A percentile compares a stretch with the other conserved stretches of the same genome.
phyloP scores from a whole-genome alignment of 2,329 filamentous ascomycete genomes.

The Dothideomycetidae sp. region DNA sequence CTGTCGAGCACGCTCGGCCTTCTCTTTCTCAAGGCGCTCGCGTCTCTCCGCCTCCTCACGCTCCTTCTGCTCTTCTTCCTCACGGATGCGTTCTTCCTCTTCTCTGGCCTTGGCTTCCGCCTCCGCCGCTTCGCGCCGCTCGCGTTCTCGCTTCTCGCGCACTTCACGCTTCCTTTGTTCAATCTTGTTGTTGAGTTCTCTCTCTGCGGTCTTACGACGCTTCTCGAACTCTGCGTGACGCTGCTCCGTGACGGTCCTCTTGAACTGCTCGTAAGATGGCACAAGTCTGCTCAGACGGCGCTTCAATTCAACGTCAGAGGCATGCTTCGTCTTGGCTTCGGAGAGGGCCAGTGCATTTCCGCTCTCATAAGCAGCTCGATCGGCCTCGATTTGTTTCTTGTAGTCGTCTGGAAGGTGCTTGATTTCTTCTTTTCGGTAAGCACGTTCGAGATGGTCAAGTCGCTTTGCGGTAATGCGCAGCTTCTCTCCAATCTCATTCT shows the following conservation, averaged over 20 bases:
- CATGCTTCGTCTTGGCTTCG: slow-evolving; percentile 77
- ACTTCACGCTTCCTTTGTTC: slow-evolving; percentile 74
- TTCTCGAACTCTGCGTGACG: slow-evolving; percentile 93
- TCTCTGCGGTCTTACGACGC: slow-evolving; percentile 78
- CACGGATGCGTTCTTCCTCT: slow-evolving; percentile 67
- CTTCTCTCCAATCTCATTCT: slow-evolving; percentile 87
- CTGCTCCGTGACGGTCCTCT: slow-evolving; percentile 66
- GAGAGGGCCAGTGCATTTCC: slow-evolving; percentile 62
- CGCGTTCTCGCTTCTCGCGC: slow-evolving; percentile 65
- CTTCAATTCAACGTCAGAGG: slow-evolving; percentile 83
- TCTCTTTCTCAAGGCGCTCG: slow-evolving; percentile 58
- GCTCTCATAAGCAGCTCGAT: slow-evolving; percentile 67
- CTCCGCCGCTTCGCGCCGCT: slow-evolving; percentile 75
- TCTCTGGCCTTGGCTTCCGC: slow-evolving; percentile 64
- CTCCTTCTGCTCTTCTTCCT: slow-evolving; percentile 76
- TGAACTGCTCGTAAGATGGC: slow-evolving; percentile 71
- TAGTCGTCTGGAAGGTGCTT: slow-evolving; percentile 86
- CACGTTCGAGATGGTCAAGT: slow-evolving; percentile 91
- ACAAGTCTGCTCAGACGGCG: slow-evolving; percentile 78
- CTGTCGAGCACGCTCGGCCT: slow-evolving; percentile 43
- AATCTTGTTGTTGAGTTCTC: slow-evolving; percentile 87
- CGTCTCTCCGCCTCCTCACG: slow-evolving; percentile 67
- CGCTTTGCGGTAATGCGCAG: slow-evolving; percentile 87
- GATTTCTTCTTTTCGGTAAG: slow-evolving; percentile 85
- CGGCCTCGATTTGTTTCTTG: slow-evolving; percentile 62